phyloP scores from a whole-genome alignment of 2,329 filamentous ascomycete genomes.

The Fusarium bactridioides region DNA sequence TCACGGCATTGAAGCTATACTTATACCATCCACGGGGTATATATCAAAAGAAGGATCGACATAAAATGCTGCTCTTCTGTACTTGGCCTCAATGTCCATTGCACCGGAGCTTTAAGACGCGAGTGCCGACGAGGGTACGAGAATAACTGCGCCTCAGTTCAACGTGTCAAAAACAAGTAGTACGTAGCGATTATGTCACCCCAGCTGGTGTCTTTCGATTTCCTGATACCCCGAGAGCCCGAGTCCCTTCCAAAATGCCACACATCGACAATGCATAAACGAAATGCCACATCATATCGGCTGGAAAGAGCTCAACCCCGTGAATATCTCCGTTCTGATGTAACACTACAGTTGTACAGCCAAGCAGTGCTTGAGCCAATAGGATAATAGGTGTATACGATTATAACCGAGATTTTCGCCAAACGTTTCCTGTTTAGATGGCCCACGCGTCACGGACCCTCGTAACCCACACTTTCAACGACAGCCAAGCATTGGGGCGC shows the following conservation, averaged over 20 bases:
- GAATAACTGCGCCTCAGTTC: rapidly evolving
- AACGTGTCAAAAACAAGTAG: neutral
- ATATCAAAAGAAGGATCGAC: neutral
- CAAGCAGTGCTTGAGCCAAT: neutral
- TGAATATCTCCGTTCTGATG: neutral
- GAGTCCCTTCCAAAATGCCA: neutral
- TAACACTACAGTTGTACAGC: neutral
- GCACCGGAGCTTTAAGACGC: neutral
- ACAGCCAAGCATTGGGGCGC: neutral
- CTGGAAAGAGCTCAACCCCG: neutral
- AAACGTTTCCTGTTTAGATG: neutral
- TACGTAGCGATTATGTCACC: rapidly evolving
- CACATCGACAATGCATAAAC: neutral
- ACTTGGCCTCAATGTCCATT: rapidly evolving
- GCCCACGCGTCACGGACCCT: neutral
- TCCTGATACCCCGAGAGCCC: neutral
- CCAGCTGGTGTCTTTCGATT: rapidly evolving
- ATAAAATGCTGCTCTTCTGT: neutral
- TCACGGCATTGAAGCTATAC: neutral
- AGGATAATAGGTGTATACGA: neutral
- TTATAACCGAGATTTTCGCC: neutral
- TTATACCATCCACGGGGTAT: neutral
- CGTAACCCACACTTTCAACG: neutral
- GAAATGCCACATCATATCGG: neutral
- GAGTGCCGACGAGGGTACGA: neutral